These are phyloP conservation scores for Helotiales sp. DNA, from an alignment of 2,329 filamentous ascomycete genomes.

Conservation along the genomic window DNA sequence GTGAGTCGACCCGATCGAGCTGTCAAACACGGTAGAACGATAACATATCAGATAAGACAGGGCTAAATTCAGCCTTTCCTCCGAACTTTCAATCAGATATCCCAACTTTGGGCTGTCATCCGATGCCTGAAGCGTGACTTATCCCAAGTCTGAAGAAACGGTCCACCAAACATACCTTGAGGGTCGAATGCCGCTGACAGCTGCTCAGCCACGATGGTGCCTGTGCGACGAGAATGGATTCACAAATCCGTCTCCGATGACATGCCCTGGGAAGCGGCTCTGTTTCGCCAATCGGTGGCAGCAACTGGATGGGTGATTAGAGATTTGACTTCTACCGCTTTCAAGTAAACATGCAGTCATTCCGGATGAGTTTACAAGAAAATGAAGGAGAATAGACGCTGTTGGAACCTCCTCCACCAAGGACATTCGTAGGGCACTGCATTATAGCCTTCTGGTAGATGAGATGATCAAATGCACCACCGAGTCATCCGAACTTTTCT, in stretches of 20 bases:
- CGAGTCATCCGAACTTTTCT: not conserved
- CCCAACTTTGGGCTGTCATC: not conserved
- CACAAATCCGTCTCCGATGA: not conserved
- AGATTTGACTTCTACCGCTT: not conserved
- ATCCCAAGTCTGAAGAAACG: not conserved
- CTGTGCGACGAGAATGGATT: constrained; percentile 10
- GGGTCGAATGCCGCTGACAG: constrained; percentile 5
- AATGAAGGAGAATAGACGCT: constrained; percentile 1
- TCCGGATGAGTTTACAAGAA: not conserved
- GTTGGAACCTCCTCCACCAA: constrained; percentile 8
- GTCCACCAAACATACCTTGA: not conserved
- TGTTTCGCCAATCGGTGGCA: not conserved
- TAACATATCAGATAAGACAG: constrained; percentile 14
- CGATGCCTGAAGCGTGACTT: not conserved
- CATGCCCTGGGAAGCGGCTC: not conserved
- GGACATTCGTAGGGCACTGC: constrained; percentile 3
- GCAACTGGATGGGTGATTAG: not conserved
- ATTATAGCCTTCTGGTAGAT: not conserved
- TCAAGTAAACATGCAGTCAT: not conserved
- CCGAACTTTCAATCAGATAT: constrained; percentile 1
- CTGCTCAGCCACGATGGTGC: constrained; percentile 10
- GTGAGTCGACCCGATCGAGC: constrained; percentile 16
- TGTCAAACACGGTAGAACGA: constrained; percentile 11
- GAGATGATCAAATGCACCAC: not conserved
- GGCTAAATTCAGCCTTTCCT: not conserved